Evolutionary conservation across 768 basidiomycete genomes (phyloP).

Genomic region (Mrakia gelida): DNA sequence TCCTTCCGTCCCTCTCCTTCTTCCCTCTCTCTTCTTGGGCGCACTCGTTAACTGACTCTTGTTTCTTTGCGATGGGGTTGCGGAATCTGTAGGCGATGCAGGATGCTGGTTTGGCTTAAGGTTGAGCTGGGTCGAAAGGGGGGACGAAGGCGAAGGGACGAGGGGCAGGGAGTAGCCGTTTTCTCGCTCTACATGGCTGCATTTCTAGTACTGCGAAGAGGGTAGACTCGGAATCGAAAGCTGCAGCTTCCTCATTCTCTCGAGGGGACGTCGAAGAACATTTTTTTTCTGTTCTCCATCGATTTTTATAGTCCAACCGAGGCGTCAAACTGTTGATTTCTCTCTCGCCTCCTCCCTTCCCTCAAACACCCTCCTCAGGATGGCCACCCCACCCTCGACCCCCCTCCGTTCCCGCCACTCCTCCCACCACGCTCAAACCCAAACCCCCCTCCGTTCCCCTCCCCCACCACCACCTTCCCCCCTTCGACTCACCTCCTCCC

Average conservation of each 20-base stretch:
- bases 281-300: too few relatives aligned
- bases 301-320: too few relatives aligned
- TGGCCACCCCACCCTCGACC: not conserved
- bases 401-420: not conserved
- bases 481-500: not conserved
- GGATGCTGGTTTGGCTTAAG: conserved; percentile 37
- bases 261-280: too few relatives aligned
- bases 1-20: not conserved
- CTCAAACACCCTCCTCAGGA: not conserved
- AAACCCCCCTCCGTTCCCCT: not conserved
- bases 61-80: too few relatives aligned
- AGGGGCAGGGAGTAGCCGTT: too few relatives aligned
- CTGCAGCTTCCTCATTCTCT: too few relatives aligned
- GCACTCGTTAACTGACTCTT: too few relatives aligned
- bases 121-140: not conserved
- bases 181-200: too few relatives aligned
- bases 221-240: too few relatives aligned
- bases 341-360: not conserved
- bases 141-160: not conserved
- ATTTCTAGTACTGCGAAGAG: too few relatives aligned
- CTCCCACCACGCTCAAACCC: not conserved
- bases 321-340: too few relatives aligned
- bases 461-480: not conserved
- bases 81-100: conserved; percentile 38
- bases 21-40: too few relatives aligned